Evolutionary conservation across 2,329 filamentous ascomycete species (phyloP), one percentile per base, ranked within the genome.

Genomic region (Sporothrix dimorphospora): DNA sequence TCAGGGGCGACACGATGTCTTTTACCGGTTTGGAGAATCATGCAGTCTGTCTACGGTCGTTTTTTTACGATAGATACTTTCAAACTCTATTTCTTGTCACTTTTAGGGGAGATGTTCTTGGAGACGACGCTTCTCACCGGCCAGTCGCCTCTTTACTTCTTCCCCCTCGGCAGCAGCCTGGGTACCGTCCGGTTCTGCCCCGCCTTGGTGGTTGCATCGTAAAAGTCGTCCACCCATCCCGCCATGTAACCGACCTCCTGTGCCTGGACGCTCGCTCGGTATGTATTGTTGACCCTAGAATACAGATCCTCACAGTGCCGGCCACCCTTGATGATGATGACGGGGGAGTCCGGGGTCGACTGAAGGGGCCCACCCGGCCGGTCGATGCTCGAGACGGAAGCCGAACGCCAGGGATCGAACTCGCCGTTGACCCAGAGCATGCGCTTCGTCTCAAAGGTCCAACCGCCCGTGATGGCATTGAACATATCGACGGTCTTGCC

Each of bases 381-480:
- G 77, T 84, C 84, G 34, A 83, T 81, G 21, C 86, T 86, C 0
- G 83, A 85, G 0, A 90, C 83, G 4, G 84, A 84, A 0, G 85
- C 83, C 4, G 86, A 83, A 45, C 84, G 82, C 89, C 88, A 90
- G 6, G 88, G 89, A 77, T 91, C 89, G 71, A 81, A 86, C 78
- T 88, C 82, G 57, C 85, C 88, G 75, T 90, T 90, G 6, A 84
- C 82, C 81, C 85, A 90, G 34, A 90, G 81, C 27, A 91, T 79
- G 2, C 88, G 83, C 19, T 83, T 85, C 1, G 84, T 85, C 49
- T 82, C 83, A 30, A 83, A 78, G 72, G 78, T 72, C 89, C 89
- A 91, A 42, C 89, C 89, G 30, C 83, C 81, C 0, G 88, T 90
- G 76, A 81, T 82, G 19, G 76, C 78, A 77, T 91, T 91, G 51